phyloP scores from a whole-genome alignment of 805 yeast genomes.

The Kuraishia borneana region DNA sequence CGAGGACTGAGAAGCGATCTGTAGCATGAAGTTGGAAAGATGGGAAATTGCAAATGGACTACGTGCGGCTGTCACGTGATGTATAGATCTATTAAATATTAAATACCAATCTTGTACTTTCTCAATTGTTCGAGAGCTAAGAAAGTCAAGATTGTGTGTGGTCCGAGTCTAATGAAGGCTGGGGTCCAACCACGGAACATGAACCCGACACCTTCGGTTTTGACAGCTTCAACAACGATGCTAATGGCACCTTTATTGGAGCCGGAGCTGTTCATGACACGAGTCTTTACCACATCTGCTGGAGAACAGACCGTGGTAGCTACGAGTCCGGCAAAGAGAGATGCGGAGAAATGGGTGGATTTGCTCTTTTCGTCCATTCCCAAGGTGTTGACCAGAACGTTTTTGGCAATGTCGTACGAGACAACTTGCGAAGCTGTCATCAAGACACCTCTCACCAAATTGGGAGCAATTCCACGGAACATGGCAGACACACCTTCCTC shows the following conservation, averaged over 20 bases:
- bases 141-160: slow-evolving; percentile 64
- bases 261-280: slow-evolving; percentile 65
- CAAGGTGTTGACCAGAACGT: slow-evolving; percentile 36
- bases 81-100: background rate
- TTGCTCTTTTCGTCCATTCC: slow-evolving; percentile 47
- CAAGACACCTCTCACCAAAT: slow-evolving; percentile 66
- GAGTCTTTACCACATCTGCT: slow-evolving; percentile 81
- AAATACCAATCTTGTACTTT: slow-evolving; percentile 10
- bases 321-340: slow-evolving; percentile 72
- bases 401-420: slow-evolving; percentile 70
- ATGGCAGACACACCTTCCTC: slow-evolving; percentile 53
- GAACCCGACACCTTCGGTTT: slow-evolving; percentile 63
- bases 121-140: slow-evolving; percentile 58
- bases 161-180: slow-evolving; percentile 76
- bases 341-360: slow-evolving; percentile 68
- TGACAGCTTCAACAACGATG: slow-evolving; percentile 44
- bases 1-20: slow-evolving; percentile 10
- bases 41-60: background rate
- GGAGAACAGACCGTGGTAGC: slow-evolving; percentile 92
- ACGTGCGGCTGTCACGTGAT: background rate
- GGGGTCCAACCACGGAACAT: slow-evolving; percentile 91
- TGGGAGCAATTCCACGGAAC: slow-evolving; percentile 70
- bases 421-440: slow-evolving; percentile 92
- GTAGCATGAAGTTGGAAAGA: slow-evolving; percentile 4
- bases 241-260: slow-evolving; percentile 33